Evolutionary conservation across 139 green algal genomes (phyloP), one percentile per base, ranked within the genome.

Genomic region (Dunaliella sp.): DNA sequence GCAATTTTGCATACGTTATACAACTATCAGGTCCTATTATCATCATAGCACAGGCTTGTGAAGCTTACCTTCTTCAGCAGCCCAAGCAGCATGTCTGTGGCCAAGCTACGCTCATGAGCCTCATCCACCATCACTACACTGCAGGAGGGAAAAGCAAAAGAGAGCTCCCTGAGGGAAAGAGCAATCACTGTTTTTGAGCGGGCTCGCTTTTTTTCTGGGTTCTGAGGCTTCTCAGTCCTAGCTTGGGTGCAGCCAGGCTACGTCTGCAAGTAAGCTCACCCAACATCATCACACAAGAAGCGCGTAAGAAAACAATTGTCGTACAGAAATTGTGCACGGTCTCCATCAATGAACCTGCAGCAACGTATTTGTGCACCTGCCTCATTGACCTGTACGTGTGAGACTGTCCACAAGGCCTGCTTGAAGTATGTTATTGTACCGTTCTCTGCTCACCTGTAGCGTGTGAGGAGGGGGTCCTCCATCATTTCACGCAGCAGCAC

Each of bases 121-220:
- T 99, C 96, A 81, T 99, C 96, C 77, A 99, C 92, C 91, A 99
- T 96, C 0, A 98, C 88, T 12, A 99, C 95, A 84, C 92, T 97
- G 92, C 82, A 92, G n/a, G n/a, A n/a, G n/a, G n/a, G n/a, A 1
- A 82, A 32, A 3, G 84, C 21, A n/a, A 16, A 32, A 83, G 12
- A 58, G 16, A 59, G 26, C 75, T 33, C 75, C 21, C n/a, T n/a
- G n/a, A n/a, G n/a, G n/a, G n/a, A n/a, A n/a, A n/a, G n/a, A n/a
- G n/a, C n/a, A n/a, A n/a, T n/a, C n/a, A n/a, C n/a, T n/a, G n/a
- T n/a, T n/a, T n/a, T n/a, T n/a, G n/a, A n/a, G n/a, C n/a, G n/a
- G n/a, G n/a, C n/a, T n/a, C n/a, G n/a, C n/a, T n/a, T n/a, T n/a
- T n/a, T n/a, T n/a, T n/a, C n/a, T n/a, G n/a, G n/a, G 24, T 75